Evolutionary conservation across 495 filamentous ascomycete genomes (phyloP).

Genomic region (Penicillium daleae): DNA sequence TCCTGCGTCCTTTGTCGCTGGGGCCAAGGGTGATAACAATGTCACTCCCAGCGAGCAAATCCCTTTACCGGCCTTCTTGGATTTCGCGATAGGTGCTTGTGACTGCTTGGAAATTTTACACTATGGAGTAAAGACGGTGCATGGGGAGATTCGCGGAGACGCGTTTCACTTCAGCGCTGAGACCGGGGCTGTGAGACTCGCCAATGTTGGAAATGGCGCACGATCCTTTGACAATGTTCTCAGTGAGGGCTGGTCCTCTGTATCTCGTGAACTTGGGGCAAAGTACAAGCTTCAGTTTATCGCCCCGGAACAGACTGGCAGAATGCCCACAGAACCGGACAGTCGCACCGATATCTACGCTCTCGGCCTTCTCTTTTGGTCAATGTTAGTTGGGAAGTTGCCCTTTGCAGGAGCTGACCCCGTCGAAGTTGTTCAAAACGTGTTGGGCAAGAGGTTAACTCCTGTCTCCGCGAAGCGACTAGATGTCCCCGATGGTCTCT

Average conservation of each 20-base stretch:
- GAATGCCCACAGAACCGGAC: slow-evolving; percentile 87
- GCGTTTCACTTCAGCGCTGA: slow-evolving; percentile 81
- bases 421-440: slow-evolving; percentile 85
- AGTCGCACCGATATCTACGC: slow-evolving; percentile 90
- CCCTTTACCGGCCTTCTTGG: slow-evolving; percentile 73
- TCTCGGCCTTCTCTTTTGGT: slow-evolving; percentile 84
- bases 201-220: slow-evolving; percentile 82
- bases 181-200: slow-evolving; percentile 70
- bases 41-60: slow-evolving; percentile 60
- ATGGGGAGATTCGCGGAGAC: slow-evolving; percentile 86
- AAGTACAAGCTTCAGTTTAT: slow-evolving; percentile 86
- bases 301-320: slow-evolving; percentile 88
- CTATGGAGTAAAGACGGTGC: slow-evolving; percentile 77
- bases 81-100: slow-evolving; percentile 85
- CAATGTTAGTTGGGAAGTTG: slow-evolving; percentile 73
- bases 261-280: slow-evolving; percentile 77
- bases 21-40: slow-evolving; percentile 52
- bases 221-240: slow-evolving; percentile 87
- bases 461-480: slow-evolving; percentile 72
- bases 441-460: slow-evolving; percentile 74
- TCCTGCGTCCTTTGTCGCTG: slow-evolving; percentile 67
- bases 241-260: slow-evolving; percentile 78
- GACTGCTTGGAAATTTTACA: slow-evolving; percentile 86
- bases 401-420: slow-evolving; percentile 78
- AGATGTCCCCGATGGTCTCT: slow-evolving; percentile 80